Evolutionary conservation across 192 early-diverging fungal species (phyloP), one percentile per base, ranked within the genome.

Genomic region (Tieghemiomyces parasiticus): DNA sequence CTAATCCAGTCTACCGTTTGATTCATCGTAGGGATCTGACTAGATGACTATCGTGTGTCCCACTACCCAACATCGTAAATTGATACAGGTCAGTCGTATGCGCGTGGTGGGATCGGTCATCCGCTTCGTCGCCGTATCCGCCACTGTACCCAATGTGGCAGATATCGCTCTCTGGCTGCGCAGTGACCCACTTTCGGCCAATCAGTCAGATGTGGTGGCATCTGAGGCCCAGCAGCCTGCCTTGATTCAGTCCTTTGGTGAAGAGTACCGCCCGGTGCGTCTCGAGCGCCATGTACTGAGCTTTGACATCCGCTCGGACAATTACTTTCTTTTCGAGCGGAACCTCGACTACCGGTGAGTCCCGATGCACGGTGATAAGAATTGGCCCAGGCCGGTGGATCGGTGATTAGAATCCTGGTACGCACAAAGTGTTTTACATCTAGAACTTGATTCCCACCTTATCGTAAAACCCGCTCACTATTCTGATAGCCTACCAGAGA

Each of bases 111-210:
- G 24, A 4, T 46, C 19, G 24, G 14, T 32, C 4, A 35, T 81
- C 1, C 71, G 85, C 8, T 64, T 84, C 46, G 52, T 89, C 12
- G 84, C 84, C 0, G 64, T 80, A 0, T 85, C 82, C 1, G 87
- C 87, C 0, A 89, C 84, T 0, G 71, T 84, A 20, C 77, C 83
- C 16, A 89, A 89, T 59, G 71, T 85, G 10, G 68, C 60, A 0
- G 87, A 89, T 50, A 69, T 89, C 33, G 76, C 81, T 2, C 61
- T 63, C n/a, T 89, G 87, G 87, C 69, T 88, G 2, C 61, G 69
- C 13, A 33, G 34, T 1, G 25, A 54, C n/a, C n/a, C n/a, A n/a
- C n/a, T n/a, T 42, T 42, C 8, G 8, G 8, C 38, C 38, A 42
- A 42, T 42, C 8, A 13, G 65, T 6, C n/a, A 2, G 6, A 3